Percentiles rank a stretch among this genome's conserved stretches.
Conservation (phyloP, 1,284 basidiomycete genomes). For the Rhodofomes roseus region DNA sequence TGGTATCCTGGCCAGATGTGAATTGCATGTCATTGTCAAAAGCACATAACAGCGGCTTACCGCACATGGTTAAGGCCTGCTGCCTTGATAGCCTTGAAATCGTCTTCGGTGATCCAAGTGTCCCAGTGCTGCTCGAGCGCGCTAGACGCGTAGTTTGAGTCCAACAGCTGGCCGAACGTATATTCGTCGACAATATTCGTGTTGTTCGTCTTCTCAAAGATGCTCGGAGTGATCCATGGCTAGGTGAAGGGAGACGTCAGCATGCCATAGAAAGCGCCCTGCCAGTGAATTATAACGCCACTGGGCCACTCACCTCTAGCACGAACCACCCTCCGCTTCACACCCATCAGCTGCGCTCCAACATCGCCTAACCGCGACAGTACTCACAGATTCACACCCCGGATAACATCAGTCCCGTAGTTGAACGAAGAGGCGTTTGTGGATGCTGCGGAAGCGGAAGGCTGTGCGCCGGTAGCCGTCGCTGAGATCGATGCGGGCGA, state of each 20-base stretch:
- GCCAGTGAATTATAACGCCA: background rate
- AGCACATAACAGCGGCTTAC: slow-evolving; percentile 30
- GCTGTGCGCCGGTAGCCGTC: slow-evolving; percentile 9
- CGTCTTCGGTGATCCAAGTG: slow-evolving; percentile 72
- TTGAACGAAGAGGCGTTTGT: slow-evolving; percentile 37
- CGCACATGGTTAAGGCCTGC: slow-evolving; percentile 79
- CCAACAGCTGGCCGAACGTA: slow-evolving; percentile 58
- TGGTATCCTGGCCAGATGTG: slow-evolving; percentile 48
- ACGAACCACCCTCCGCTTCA: slow-evolving; percentile 63
- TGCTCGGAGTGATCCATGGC: slow-evolving; percentile 75
- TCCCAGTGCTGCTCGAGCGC: slow-evolving; percentile 63
- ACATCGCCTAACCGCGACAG: background rate
- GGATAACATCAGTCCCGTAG: slow-evolving; percentile 48
- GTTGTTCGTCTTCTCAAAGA: slow-evolving; percentile 64
- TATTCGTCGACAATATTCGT: slow-evolving; percentile 64
- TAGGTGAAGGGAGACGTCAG: slow-evolving; percentile 20
- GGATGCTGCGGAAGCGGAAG: slow-evolving; percentile 6
- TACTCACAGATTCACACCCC: slow-evolving; percentile 67
- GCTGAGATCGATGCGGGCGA: slow-evolving; percentile 5
- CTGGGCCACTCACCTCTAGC: slow-evolving; percentile 44
- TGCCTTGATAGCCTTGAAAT: slow-evolving; percentile 60
- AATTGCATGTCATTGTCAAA: slow-evolving; percentile 3
- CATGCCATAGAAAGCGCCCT: background rate
- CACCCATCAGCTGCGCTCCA: slow-evolving; percentile 2
- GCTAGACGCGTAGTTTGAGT: slow-evolving; percentile 40